Percentiles rank a stretch among this genome's conserved stretches.
Conservation (phyloP, 768 basidiomycete species). For the Phallus indusiatus region DNA sequence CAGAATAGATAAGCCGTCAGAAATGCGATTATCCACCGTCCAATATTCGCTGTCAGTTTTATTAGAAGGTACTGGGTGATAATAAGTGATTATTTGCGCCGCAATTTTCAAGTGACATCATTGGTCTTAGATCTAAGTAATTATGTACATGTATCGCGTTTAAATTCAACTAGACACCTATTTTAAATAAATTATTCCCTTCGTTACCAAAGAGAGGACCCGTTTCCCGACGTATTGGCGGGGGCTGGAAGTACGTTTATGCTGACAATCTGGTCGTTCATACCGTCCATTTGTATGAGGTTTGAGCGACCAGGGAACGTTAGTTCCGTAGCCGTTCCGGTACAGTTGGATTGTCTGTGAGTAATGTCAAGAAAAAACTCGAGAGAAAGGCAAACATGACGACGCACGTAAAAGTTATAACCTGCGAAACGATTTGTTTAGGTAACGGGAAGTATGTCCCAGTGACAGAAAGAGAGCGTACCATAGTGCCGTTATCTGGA, state of each 20-base stretch:
- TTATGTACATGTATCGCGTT: not conserved
- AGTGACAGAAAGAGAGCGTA: not conserved
- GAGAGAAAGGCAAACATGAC: not conserved
- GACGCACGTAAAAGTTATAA: not conserved
- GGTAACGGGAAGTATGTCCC: not conserved
- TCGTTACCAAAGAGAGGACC: not conserved
- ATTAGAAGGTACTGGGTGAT: not conserved
- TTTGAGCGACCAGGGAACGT: not conserved
- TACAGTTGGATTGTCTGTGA: not conserved
- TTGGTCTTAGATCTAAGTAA: too few relatives aligned
- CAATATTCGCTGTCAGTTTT: not conserved
- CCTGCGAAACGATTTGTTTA: not conserved
- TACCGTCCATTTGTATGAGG: not conserved
- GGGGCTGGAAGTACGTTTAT: not conserved
- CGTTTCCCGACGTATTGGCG: too few relatives aligned
- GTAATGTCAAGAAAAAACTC: not conserved
- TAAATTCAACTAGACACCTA: not conserved
- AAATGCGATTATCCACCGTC: not conserved
- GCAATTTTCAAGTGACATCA: too few relatives aligned
- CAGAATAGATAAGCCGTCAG: not conserved
- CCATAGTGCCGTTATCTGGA: constrained; percentile 7
- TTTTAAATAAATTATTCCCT: not conserved
- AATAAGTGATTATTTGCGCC: too few relatives aligned
- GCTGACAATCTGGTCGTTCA: constrained; percentile 1
- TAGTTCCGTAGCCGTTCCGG: not conserved